Conservation (phyloP, 2,329 filamentous ascomycete genomes). For the Fonsecaea pedrosoi region DNA sequence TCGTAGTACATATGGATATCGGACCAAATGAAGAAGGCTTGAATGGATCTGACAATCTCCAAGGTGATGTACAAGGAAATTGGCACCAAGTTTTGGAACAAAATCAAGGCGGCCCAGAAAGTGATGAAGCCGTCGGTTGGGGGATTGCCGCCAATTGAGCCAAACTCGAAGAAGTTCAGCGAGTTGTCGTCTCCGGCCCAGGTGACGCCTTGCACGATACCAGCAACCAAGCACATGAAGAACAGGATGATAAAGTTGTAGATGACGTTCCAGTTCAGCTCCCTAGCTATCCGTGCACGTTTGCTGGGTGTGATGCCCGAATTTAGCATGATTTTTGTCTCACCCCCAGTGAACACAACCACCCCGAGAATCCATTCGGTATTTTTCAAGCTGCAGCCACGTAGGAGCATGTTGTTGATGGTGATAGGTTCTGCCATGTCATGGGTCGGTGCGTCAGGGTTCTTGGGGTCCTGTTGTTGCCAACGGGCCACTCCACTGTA, state of each 20-base stretch:
- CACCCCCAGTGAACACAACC: slow-evolving; percentile 91
- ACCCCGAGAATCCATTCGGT: slow-evolving; percentile 95
- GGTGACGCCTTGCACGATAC: slow-evolving; percentile 80
- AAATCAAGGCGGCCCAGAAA: slow-evolving; percentile 91
- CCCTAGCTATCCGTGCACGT: slow-evolving; percentile 85
- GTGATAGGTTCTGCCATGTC: slow-evolving; percentile 91
- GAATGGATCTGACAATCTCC: slow-evolving; percentile 90
- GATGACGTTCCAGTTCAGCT: slow-evolving; percentile 96
- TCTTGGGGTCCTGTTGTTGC: slow-evolving; percentile 73
- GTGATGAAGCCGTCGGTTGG: slow-evolving; percentile 89
- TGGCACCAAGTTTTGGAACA: slow-evolving; percentile 98
- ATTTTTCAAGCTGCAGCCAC: slow-evolving; percentile 91
- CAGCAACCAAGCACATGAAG: slow-evolving; percentile 85
- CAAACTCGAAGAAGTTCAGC: slow-evolving; percentile 85
- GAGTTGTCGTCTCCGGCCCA: slow-evolving; percentile 74
- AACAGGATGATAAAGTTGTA: slow-evolving; percentile 94
- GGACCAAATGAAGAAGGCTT: slow-evolving; percentile 97
- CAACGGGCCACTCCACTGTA: slow-evolving; percentile 91
- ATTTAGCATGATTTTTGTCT: slow-evolving; percentile 99
- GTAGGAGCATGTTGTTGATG: slow-evolving; percentile 93
- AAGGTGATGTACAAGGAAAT: slow-evolving; percentile 98
- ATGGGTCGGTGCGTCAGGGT: slow-evolving; percentile 66
- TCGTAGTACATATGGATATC: slow-evolving; percentile 98
- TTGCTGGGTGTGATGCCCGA: slow-evolving; percentile 94
- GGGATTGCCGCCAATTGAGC: slow-evolving; percentile 76